Conservation (phyloP, 1,284 basidiomycete genomes). For the Leccinum solheimii region DNA sequence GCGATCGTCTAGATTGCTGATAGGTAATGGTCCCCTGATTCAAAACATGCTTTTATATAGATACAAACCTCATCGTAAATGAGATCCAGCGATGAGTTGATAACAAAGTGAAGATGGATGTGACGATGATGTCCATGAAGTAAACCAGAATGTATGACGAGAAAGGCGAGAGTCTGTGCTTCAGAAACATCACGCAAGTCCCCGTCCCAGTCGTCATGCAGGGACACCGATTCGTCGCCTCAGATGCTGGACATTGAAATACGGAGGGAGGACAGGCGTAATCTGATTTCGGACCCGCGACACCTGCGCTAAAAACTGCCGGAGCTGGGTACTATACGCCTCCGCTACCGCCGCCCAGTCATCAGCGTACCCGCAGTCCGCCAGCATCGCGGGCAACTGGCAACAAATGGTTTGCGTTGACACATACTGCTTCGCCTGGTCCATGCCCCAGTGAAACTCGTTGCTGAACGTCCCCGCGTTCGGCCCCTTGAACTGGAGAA, state of each 20-base stretch:
- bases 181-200: background rate
- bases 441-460: constrained; percentile 35
- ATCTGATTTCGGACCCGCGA: constrained; percentile 35
- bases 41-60: constrained; percentile 1
- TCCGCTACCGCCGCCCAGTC: constrained; percentile 35
- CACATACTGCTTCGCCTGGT: constrained; percentile 30
- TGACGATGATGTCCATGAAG: background rate
- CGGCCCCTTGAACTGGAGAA: constrained; percentile 34
- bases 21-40: constrained; percentile 3
- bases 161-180: background rate
- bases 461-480: constrained; percentile 31
- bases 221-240: constrained; percentile 31
- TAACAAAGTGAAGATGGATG: background rate
- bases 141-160: background rate
- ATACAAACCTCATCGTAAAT: background rate
- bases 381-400: constrained; percentile 22
- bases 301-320: constrained; percentile 34
- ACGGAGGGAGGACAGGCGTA: constrained; percentile 33
- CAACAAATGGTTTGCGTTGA: constrained; percentile 26
- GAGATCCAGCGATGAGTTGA: background rate
- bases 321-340: constrained; percentile 32
- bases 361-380: constrained; percentile 27
- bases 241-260: constrained; percentile 20
- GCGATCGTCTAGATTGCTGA: constrained; percentile 17
- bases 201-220: constrained; percentile 10